phyloP scores from a whole-genome alignment of 371 early-diverging fungal genomes.

The Entomophthora muscae region DNA sequence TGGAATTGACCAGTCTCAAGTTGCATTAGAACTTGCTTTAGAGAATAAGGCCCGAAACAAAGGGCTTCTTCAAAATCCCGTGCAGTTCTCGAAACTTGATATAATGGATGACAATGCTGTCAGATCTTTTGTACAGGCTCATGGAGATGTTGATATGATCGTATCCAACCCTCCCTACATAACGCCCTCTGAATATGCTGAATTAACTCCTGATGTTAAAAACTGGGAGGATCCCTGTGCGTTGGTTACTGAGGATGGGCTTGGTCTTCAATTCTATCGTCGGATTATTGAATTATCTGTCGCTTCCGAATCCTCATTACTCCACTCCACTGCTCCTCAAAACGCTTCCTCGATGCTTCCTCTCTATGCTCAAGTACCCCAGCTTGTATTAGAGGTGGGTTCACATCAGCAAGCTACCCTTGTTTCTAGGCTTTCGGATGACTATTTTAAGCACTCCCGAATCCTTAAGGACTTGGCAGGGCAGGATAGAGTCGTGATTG shows the following conservation, averaged over 20 bases:
- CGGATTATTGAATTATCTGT: not conserved
- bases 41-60: conserved; percentile 18
- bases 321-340: not conserved
- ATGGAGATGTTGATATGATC: conserved; percentile 35
- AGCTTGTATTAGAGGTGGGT: not conserved
- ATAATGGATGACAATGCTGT: conserved; percentile 12
- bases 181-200: conserved; percentile 40
- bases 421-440: not conserved
- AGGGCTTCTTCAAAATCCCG: conserved; percentile 12
- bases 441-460: not conserved
- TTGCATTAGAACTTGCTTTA: conserved; percentile 27
- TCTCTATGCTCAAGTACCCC: not conserved
- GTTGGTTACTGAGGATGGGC: conserved; percentile 41
- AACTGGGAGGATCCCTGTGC: conserved; percentile 79
- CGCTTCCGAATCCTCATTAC: not conserved
- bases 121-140: not conserved
- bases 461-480: not conserved
- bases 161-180: conserved; percentile 88
- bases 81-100: conserved; percentile 25
- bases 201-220: conserved; percentile 46
- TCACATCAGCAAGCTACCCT: not conserved
- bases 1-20: conserved; percentile 20
- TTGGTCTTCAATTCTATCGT: conserved; percentile 4
- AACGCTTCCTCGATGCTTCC: not conserved
- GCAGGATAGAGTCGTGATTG: not conserved